Conservation (phyloP, 225 moss, liverwort and hornwort species). For the Ulota crispa region DNA sequence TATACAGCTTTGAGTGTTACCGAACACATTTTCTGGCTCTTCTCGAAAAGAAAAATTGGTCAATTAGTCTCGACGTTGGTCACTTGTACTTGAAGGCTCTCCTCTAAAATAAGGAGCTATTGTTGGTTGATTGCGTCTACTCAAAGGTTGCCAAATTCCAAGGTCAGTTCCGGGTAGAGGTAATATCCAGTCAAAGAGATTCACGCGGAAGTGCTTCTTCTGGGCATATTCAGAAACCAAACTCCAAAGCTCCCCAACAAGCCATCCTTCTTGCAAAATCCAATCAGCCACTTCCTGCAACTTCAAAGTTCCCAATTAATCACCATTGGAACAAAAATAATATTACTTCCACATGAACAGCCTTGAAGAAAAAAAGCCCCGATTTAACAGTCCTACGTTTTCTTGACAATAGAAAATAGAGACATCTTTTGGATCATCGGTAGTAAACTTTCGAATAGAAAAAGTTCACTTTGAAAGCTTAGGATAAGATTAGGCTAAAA, state of each 20-base stretch:
- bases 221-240: constrained; percentile 46
- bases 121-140: not conserved
- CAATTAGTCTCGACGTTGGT: not conserved
- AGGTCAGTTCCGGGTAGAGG: constrained; percentile 48
- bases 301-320: not conserved
- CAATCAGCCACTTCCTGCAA: constrained; percentile 58
- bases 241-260: constrained; percentile 60
- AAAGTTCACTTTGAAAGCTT: not conserved
- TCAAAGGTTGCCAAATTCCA: not conserved
- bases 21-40: too few species aligned
- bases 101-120: constrained; percentile 19
- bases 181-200: constrained; percentile 61
- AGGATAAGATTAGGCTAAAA: not conserved
- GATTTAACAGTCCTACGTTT: not conserved
- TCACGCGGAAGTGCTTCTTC: constrained; percentile 32
- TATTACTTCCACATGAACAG: not conserved
- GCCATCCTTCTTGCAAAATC: constrained; percentile 54
- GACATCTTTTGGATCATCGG: not conserved
- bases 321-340: not conserved
- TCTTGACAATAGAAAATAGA: too few species aligned
- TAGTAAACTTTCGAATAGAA: not conserved
- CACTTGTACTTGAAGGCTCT: not conserved
- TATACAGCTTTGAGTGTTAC: too few species aligned
- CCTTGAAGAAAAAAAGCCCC: too few species aligned
- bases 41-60: not conserved